Evolutionary conservation across 768 basidiomycete species (phyloP).

Genomic region (Hericium rajendrae): DNA sequence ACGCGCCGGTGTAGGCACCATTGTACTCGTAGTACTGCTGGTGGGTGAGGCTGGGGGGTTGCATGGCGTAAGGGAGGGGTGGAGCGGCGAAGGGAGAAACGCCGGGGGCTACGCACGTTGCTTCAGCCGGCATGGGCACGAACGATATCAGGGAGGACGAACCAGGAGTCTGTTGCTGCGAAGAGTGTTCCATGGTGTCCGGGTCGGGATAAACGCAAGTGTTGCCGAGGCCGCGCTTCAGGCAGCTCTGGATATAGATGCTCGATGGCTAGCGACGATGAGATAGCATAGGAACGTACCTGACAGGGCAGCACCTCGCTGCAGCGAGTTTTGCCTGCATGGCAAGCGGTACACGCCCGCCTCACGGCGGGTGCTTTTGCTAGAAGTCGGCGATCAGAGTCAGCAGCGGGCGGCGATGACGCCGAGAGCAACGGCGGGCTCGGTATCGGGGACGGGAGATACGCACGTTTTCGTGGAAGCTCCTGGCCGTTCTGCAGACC

Average conservation of each 20-base stretch:
- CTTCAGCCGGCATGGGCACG: constrained; percentile 10
- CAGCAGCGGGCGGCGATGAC: constrained; percentile 9
- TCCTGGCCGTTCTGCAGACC: constrained; percentile 18
- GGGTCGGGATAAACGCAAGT: constrained; percentile 74
- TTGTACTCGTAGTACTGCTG: constrained; percentile 61
- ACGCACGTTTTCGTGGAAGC: constrained; percentile 52
- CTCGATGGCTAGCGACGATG: constrained; percentile 1
- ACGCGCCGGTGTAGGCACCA: constrained; percentile 54
- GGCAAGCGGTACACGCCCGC: constrained; percentile 72
- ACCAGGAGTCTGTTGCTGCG: constrained; percentile 14
- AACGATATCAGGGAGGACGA: constrained; percentile 14
- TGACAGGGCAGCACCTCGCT: constrained; percentile 78
- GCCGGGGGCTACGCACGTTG: constrained; percentile 22
- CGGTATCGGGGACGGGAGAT: background rate
- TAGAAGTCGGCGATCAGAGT: constrained; percentile 20
- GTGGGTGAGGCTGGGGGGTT: constrained; percentile 30
- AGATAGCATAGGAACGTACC: constrained; percentile 28
- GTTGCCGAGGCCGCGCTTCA: constrained; percentile 68
- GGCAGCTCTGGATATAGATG: constrained; percentile 47
- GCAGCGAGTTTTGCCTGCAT: constrained; percentile 76
- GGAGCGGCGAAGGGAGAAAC: constrained; percentile 29
- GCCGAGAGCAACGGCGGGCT: background rate
- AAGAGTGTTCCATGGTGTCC: constrained; percentile 27
- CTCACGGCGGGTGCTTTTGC: constrained; percentile 78
- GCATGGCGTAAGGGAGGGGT: constrained; percentile 27